A percentile compares a stretch with the other conserved stretches of the same genome.
Conservation (phyloP, 805 yeast species). For the Yamadazyma olivae region DNA sequence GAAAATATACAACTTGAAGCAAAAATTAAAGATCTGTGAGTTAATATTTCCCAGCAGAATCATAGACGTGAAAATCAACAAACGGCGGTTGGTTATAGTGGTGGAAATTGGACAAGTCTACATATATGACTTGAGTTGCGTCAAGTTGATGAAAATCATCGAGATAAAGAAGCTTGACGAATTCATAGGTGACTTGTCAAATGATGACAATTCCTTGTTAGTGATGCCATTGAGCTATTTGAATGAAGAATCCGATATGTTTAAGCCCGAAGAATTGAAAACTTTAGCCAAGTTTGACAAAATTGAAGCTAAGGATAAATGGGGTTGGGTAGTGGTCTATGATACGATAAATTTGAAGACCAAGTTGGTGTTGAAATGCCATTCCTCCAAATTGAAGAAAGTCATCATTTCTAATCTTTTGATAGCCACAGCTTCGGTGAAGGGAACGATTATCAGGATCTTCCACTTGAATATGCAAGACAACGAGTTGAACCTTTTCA, state of each 20-base stretch:
- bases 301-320: conserved; percentile 9
- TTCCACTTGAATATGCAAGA: conserved; percentile 17
- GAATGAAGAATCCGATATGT: conserved; percentile 29
- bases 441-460: conserved; percentile 42
- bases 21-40: conserved; percentile 67
- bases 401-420: conserved; percentile 22
- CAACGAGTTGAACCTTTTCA: conserved; percentile 18
- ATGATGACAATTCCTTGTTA: conserved; percentile 32
- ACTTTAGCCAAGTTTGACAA: conserved; percentile 16
- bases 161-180: conserved; percentile 19
- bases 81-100: conserved; percentile 76
- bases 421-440: conserved; percentile 41
- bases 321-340: conserved; percentile 40
- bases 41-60: conserved; percentile 79
- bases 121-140: conserved; percentile 87
- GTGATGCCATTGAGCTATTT: conserved; percentile 31
- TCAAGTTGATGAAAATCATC: conserved; percentile 60
- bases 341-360: conserved; percentile 35
- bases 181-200: conserved; percentile 35
- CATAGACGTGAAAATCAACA: conserved; percentile 69
- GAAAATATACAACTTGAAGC: conserved; percentile 39
- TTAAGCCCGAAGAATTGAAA: conserved; percentile 14
- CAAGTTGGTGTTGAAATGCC: conserved; percentile 36
- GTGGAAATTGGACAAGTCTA: conserved; percentile 73
- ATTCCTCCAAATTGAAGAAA: conserved; percentile 32